These are phyloP conservation scores for Auricularia cornea DNA, from an alignment of 768 basidiomycete species.

Conservation along the genomic window DNA sequence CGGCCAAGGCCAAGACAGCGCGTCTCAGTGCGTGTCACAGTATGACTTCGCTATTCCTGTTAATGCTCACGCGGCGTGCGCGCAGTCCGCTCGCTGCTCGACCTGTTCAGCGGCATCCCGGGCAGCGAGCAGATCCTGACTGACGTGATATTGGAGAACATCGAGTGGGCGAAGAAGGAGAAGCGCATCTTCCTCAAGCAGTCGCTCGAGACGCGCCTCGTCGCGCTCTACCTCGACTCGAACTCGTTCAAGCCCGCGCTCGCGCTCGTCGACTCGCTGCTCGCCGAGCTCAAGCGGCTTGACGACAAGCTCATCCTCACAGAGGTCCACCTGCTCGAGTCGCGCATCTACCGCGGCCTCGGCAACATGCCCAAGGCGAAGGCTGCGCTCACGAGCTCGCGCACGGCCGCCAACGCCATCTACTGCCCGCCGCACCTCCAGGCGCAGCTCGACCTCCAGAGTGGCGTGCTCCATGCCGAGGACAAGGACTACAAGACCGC, in stretches of 20 bases:
- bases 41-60: not conserved
- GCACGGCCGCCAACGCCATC: conserved; percentile 91
- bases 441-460: conserved; percentile 53
- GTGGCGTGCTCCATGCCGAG: conserved; percentile 85
- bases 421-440: conserved; percentile 77
- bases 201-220: conserved; percentile 82
- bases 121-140: conserved; percentile 70
- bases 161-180: conserved; percentile 85
- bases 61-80: not conserved
- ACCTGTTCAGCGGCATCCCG: conserved; percentile 76
- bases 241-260: conserved; percentile 73
- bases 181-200: conserved; percentile 96
- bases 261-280: conserved; percentile 71
- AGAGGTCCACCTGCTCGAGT: conserved; percentile 92
- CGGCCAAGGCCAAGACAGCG: conserved; percentile 94
- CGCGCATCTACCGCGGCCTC: conserved; percentile 80
- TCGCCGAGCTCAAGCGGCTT: conserved; percentile 83
- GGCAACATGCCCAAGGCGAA: conserved; percentile 88
- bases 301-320: conserved; percentile 98
- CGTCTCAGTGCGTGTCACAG: conserved; percentile 65
- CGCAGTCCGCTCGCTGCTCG: conserved; percentile 86
- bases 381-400: conserved; percentile 80
- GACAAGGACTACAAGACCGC: conserved; percentile 97
- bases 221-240: conserved; percentile 63
- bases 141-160: conserved; percentile 79